Evolutionary conservation across 1,284 basidiomycete genomes (phyloP).

Genomic region (Stygiomarasmius scandens): DNA sequence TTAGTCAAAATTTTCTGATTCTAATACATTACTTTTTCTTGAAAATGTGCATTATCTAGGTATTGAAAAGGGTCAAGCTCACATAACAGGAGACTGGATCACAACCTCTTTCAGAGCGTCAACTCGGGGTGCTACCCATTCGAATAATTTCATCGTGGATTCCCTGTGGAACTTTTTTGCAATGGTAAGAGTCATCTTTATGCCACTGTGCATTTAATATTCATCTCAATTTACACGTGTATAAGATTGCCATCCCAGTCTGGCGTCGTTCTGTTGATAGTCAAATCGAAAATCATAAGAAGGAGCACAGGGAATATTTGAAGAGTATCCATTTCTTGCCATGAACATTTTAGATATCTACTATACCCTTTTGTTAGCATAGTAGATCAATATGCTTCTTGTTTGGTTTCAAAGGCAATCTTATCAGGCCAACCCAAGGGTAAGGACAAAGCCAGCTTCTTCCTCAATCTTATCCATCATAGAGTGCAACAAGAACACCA

Average conservation of each 20-base stretch:
- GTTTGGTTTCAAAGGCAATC: too few relatives aligned
- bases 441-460: too few relatives aligned
- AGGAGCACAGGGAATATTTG: conserved; percentile 53
- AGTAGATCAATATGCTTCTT: too few relatives aligned
- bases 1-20: too few relatives aligned
- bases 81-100: conserved; percentile 77
- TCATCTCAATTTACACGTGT: too few relatives aligned
- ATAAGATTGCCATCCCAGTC: conserved; percentile 55
- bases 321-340: too few relatives aligned
- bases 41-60: conserved; percentile 53
- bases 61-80: conserved; percentile 70
- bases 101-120: conserved; percentile 71
- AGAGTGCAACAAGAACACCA: too few relatives aligned
- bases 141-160: conserved; percentile 64
- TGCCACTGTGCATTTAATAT: not conserved
- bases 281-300: conserved; percentile 43
- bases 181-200: conserved; percentile 34
- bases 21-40: too few relatives aligned
- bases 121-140: conserved; percentile 70
- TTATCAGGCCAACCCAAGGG: too few relatives aligned
- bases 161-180: conserved; percentile 41
- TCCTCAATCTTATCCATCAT: too few relatives aligned
- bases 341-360: too few relatives aligned
- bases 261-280: conserved; percentile 57
- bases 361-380: too few relatives aligned